Base-by-base conservation (phyloP, 805 yeast genomes). In the Ogataea zsoltii region DNA sequence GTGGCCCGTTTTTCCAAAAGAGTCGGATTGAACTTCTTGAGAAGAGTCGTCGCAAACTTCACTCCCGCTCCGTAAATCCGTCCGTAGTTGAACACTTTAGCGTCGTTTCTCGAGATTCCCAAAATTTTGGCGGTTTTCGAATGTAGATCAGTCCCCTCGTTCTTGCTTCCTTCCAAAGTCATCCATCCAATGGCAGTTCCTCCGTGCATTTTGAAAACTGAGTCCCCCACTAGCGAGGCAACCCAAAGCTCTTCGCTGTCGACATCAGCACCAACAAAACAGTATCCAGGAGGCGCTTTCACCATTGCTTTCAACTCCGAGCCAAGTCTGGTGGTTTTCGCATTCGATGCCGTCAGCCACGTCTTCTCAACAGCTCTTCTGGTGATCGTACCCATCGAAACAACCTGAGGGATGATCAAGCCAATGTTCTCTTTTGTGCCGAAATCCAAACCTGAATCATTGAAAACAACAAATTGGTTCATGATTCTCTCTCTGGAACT, bases 191-290 rank as follows among this genome's bases (percentile, higher is more conserved):
- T 77, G 0, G 98, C 96, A 0, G 98, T 89, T 12, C 95, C 95
- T 5, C 99, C 99, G 64, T 94, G 99, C 18, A 87, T 70, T 28
- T 84, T 80, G 66, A 92, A 88, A 42, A 84, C 79, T 0, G 98
- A 83, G 62, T 94, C 99, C 3, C 99, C 97, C 26, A 92, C 83
- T 18, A 95, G 69, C 15, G 97, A 86, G 0, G 99, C 99, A 54
- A 94, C 94, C 99, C 99, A 94, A 34, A 94, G 72, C 61, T 94
- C 99, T 61, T 94, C 99, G 31, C 97, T 88, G 65, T 94, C 99
- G 7, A 94, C 99, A 71, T 94, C 99, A 0, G 99, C 99, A 9
- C 99, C 99, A 7, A 94, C 96, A 68, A 94, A 87, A 30, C 79
- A 78, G 62, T 91, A 94, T 0, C 97, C 97, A 2, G 75, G 67